phyloP scores from a whole-genome alignment of 2,329 filamentous ascomycete genomes.

The Plenodomus tracheiphilus region DNA sequence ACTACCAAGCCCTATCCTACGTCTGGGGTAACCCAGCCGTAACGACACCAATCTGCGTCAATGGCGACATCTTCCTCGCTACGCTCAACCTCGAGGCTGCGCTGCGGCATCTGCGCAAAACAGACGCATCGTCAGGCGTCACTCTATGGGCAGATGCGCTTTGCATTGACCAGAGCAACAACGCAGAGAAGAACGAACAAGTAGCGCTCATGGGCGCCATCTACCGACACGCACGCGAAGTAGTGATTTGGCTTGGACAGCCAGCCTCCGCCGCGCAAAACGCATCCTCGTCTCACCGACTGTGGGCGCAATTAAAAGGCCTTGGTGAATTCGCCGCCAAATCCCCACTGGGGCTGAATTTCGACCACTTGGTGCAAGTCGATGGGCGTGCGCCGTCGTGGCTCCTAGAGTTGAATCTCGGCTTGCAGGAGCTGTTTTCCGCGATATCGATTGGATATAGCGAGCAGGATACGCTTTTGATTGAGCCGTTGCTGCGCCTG shows the following conservation, averaged over 20 bases:
- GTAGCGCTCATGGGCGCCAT: constrained; percentile 20
- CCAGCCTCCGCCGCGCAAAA: too few species aligned
- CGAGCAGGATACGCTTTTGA: too few species aligned
- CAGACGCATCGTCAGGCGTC: constrained; percentile 3
- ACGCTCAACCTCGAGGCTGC: constrained; percentile 19
- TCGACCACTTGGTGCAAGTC: too few species aligned
- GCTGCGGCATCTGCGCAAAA: constrained; percentile 13
- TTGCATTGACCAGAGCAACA: constrained; percentile 23
- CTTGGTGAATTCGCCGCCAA: too few species aligned
- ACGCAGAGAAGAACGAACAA: constrained; percentile 16
- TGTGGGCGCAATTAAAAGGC: too few species aligned
- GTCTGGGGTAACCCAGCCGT: constrained; percentile 13
- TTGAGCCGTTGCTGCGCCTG: too few species aligned
- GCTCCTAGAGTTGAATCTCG: too few species aligned
- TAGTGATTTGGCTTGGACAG: constrained; percentile 18
- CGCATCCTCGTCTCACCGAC: too few species aligned
- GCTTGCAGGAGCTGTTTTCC: too few species aligned
- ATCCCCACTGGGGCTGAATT: too few species aligned
- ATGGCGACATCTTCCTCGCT: constrained; percentile 3
- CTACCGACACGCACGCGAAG: constrained; percentile 11
- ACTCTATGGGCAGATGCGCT: constrained; percentile 23
- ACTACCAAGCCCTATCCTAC: constrained; percentile 19
- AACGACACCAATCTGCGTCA: constrained; percentile 2
- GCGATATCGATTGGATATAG: too few species aligned
- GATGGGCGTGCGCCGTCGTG: too few species aligned